These are phyloP conservation scores for Colletotrichum sidae DNA, from an alignment of 2,329 filamentous ascomycete genomes.

Conservation along the genomic window DNA sequence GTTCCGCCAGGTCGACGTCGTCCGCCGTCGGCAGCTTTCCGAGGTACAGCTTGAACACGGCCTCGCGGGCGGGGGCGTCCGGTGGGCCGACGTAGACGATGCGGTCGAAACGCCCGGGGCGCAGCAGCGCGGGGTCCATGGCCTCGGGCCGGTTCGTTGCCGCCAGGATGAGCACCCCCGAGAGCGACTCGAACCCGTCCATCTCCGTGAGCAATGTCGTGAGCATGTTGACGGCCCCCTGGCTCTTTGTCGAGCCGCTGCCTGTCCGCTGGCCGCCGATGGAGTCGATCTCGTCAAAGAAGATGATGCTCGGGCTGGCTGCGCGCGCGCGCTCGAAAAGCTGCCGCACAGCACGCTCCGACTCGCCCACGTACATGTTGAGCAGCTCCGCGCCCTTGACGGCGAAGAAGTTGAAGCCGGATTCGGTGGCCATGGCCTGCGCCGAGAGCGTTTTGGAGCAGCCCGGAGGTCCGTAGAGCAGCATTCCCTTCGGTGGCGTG, in stretches of 20 bases:
- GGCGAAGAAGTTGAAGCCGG: constrained; percentile 91
- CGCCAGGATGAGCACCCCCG: constrained; percentile 86
- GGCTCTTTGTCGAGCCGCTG: constrained; percentile 51
- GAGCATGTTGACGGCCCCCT: constrained; percentile 80
- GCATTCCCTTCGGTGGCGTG: constrained; percentile 80
- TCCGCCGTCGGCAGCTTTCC: constrained; percentile 67
- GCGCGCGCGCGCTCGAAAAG: constrained; percentile 87
- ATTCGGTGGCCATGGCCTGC: constrained; percentile 90
- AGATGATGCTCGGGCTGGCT: constrained; percentile 90
- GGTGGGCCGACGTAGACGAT: constrained; percentile 89
- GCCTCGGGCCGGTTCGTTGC: constrained; percentile 92
- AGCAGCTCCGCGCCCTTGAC: constrained; percentile 94
- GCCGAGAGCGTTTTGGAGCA: constrained; percentile 95
- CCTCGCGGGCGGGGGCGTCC: constrained; percentile 75
- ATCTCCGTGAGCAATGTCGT: constrained; percentile 94
- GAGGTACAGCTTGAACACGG: constrained; percentile 79
- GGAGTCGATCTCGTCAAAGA: constrained; percentile 96
- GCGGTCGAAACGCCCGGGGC: constrained; percentile 87
- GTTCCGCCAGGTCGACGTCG: constrained; percentile 73
- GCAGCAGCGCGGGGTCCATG: constrained; percentile 86
- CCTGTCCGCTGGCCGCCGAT: constrained; percentile 71
- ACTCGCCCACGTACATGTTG: constrained; percentile 97
- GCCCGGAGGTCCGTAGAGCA: constrained; percentile 92
- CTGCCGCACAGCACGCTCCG: constrained; percentile 85
- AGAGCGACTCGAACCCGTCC: constrained; percentile 90